These are phyloP conservation scores for Tetrapyrgos nigripes DNA, from an alignment of 1,284 basidiomycete genomes.

Conservation along the genomic window DNA sequence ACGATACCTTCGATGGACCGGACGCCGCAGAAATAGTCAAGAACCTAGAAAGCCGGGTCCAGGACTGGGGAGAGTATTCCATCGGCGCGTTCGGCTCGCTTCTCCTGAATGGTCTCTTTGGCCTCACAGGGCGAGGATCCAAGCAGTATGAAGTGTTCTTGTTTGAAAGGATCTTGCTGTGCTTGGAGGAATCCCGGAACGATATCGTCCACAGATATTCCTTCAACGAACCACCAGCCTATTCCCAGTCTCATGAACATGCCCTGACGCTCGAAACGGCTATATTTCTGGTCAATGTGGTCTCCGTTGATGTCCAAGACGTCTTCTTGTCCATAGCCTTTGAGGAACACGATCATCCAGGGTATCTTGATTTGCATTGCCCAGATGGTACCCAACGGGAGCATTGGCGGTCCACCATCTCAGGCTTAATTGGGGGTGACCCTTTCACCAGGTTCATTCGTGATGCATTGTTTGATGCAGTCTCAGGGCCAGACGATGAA, in stretches of 20 bases:
- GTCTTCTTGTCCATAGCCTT: neutral
- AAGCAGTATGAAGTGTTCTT: neutral
- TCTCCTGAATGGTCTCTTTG: neutral
- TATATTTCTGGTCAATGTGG: neutral
- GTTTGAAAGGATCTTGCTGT: neutral
- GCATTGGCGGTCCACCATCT: neutral
- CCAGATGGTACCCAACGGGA: neutral
- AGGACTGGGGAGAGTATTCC: neutral
- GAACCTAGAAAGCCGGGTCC: neutral
- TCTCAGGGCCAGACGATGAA: no score
- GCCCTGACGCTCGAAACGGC: neutral
- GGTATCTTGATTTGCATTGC: neutral
- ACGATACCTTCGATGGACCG: no score
- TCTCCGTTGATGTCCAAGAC: neutral
- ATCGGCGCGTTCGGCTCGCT: neutral
- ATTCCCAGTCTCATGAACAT: no score
- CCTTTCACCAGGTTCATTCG: neutral
- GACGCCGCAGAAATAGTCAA: neutral
- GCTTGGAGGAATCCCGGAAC: neutral
- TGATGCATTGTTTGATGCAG: neutral
- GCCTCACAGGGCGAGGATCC: neutral
- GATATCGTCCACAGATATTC: no score
- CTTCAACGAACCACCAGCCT: no score
- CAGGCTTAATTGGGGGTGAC: neutral
- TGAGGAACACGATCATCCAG: neutral